These are phyloP conservation scores for Pleurotus eryngii DNA, from an alignment of 768 basidiomycete genomes.

Conservation along the genomic window DNA sequence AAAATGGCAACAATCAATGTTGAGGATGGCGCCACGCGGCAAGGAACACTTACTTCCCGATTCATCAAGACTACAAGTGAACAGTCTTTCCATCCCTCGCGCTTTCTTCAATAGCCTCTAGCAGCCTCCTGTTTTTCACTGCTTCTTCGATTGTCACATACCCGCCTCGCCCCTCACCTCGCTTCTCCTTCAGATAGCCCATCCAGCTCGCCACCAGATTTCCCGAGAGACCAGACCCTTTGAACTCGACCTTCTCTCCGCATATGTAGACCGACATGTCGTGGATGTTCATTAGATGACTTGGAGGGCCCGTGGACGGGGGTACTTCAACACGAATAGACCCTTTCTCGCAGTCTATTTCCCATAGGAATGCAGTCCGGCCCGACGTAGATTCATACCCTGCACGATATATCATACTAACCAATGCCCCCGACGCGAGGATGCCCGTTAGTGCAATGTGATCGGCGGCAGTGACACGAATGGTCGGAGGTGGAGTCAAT, in stretches of 20 bases:
- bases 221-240: neutral
- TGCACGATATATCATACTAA: conserved; percentile 20
- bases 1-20: too few relatives aligned
- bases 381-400: conserved; percentile 9
- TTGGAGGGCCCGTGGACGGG: neutral
- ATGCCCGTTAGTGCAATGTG: conserved; percentile 26
- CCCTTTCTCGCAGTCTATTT: neutral
- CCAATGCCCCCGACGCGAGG: conserved; percentile 26
- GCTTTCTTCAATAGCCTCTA: neutral
- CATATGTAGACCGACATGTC: neutral
- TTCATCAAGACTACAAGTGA: neutral
- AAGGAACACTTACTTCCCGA: too few relatives aligned
- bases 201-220: neutral
- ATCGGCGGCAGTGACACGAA: conserved; percentile 17
- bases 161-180: neutral
- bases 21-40: too few relatives aligned
- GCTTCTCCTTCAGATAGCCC: neutral
- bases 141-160: neutral
- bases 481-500: conserved; percentile 18
- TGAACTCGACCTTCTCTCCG: neutral
- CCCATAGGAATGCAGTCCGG: neutral
- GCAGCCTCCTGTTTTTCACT: neutral
- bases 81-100: neutral
- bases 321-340: neutral
- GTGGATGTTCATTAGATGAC: neutral